phyloP scores from a whole-genome alignment of 2,329 filamentous ascomycete genomes.

The Trichoderma sp. region DNA sequence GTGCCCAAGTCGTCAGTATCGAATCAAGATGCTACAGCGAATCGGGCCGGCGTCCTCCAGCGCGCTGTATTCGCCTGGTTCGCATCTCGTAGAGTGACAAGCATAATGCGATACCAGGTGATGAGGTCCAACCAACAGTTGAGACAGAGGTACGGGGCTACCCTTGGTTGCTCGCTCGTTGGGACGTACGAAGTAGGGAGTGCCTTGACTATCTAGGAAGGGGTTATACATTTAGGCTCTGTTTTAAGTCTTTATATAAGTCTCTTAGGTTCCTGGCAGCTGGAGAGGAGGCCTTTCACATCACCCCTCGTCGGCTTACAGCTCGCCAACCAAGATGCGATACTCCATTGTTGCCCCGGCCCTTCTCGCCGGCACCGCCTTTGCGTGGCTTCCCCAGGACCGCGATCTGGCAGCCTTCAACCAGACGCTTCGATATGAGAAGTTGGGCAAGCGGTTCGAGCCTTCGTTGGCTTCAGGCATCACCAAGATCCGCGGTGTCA shows the following conservation, averaged over 20 bases:
- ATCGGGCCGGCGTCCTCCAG: conserved; percentile 5
- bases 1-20: not conserved
- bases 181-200: not conserved
- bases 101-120: not conserved
- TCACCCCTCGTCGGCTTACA: not conserved
- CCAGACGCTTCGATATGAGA: conserved; percentile 38
- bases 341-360: conserved; percentile 33
- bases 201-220: not conserved
- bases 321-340: conserved; percentile 31
- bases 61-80: not conserved
- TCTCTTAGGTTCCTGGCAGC: not conserved
- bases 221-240: not conserved
- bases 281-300: not conserved
- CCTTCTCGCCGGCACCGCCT: conserved; percentile 32
- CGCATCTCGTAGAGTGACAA: not conserved
- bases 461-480: conserved; percentile 33
- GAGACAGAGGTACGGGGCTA: not conserved
- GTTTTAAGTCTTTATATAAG: conserved; percentile 17
- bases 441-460: conserved; percentile 40
- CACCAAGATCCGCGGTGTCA: conserved; percentile 55
- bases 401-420: conserved; percentile 41
- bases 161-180: not conserved
- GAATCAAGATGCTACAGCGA: conserved; percentile 4
- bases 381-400: conserved; percentile 40
- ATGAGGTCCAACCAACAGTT: too few relatives aligned